phyloP scores from a whole-genome alignment of 192 early-diverging fungal species.

The Coemansia sp. region DNA sequence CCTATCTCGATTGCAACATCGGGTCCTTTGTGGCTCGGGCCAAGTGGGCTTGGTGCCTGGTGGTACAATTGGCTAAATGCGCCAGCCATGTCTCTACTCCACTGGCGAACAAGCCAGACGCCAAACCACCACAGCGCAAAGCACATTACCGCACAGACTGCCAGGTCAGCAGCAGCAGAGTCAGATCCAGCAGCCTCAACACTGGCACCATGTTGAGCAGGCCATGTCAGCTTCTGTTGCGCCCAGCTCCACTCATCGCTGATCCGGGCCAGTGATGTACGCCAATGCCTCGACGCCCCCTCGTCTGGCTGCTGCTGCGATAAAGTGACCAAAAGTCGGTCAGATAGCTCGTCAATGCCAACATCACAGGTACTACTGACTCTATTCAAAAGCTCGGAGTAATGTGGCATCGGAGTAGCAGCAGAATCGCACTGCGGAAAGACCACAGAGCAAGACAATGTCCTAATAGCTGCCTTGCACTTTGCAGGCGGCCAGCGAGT shows the following conservation, averaged over 20 bases:
- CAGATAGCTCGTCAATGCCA: constrained; percentile 24
- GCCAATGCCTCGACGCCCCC: neutral
- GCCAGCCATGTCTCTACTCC: constrained; percentile 12
- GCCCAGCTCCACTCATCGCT: neutral
- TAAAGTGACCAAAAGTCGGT: constrained; percentile 15
- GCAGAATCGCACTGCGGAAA: constrained; percentile 12
- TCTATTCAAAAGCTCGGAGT: constrained; percentile 28
- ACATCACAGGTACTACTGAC: constrained; percentile 24
- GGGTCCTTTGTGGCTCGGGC: neutral
- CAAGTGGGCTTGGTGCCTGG: neutral
- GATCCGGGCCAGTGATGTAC: neutral
- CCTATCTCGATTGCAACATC: neutral
- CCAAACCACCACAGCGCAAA: constrained; percentile 27
- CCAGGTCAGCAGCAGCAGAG: neutral
- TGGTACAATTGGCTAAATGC: neutral
- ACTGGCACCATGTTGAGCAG: neutral
- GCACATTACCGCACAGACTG: constrained; percentile 14
- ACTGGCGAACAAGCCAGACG: constrained; percentile 29
- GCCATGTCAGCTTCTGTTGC: neutral
- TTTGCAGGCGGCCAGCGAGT: neutral
- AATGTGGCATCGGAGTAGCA: constrained; percentile 15
- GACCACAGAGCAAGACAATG: constrained; percentile 34
- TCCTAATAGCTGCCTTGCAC: constrained; percentile 18
- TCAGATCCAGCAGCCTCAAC: neutral
- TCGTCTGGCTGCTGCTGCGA: neutral